Base-by-base conservation (phyloP, 2,329 filamentous ascomycete species). In the Sporothrix sp. region DNA sequence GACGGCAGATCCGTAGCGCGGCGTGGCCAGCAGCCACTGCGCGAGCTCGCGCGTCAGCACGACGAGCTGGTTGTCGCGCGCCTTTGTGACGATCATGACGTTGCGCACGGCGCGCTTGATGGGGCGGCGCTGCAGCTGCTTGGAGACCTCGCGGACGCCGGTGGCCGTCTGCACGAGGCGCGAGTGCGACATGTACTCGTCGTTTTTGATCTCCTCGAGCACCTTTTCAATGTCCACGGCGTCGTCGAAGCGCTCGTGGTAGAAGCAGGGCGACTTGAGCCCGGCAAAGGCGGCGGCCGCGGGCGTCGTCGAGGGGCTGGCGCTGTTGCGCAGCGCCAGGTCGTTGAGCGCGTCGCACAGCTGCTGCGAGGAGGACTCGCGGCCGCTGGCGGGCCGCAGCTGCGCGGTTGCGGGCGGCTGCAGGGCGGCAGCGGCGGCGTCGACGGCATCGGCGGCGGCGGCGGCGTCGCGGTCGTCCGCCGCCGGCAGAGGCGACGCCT, bases 1-100 rank as follows among this genome's bases (percentile, higher is more conserved):
- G n/a, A 93, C 65, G 55, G 93, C 83, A 49, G 81, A 88, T 38
- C 88, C 88, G 64, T 98, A 95, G 43, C 93, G 81, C 11, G 93
- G 89, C 3, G 89, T 96, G 54, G 78, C 79, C 54, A 98, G 77
- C 30, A 98, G 75, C 88, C 91, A 98, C 58, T 83, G 79, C 10
- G 91, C 75, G 53, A 98, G 72, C 65, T 98, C 89, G 53, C 87
- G 79, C 2, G 93, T 98, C 58, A 96, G 74, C 58, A 85, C 79
- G 30, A 98, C 91, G 14, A 98, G 76, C 59, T 87, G 82, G 63
- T 98, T 97, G 69, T 98, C 93, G 56, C 93, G 82, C 20, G 93
- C 93, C 69, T 97, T 98, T 55, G 93, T 98, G 57, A 98, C 87
- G 61, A 98, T 95, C 93, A 98, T 97, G 62, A 98, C 80, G 65